A percentile compares a stretch with the other conserved stretches of the same genome.
These are phyloP conservation scores for Sporothrix euskadiensis DNA, from an alignment of 2,329 filamentous ascomycete species.

Conservation along the genomic window DNA sequence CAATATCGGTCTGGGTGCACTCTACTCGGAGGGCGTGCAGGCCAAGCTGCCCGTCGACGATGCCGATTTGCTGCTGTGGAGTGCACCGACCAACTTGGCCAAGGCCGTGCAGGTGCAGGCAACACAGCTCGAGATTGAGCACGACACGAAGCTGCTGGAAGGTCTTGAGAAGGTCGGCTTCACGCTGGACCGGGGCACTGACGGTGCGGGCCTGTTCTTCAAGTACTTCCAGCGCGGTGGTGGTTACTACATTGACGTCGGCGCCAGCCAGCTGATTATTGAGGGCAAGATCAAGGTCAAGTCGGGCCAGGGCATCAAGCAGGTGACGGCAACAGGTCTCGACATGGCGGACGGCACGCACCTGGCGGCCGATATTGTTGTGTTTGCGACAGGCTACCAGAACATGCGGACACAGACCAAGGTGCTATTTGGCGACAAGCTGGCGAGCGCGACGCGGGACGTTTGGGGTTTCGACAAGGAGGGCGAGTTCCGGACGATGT, in stretches of 20 bases:
- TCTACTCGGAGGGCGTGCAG: constrained; percentile 46
- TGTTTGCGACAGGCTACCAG: constrained; percentile 59
- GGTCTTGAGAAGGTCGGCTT: constrained; percentile 59
- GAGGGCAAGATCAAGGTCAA: constrained; percentile 59
- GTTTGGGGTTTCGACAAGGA: constrained; percentile 63
- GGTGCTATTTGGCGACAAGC: constrained; percentile 60
- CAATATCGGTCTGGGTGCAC: constrained; percentile 47
- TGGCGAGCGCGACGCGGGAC: constrained; percentile 58
- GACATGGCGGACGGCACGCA: constrained; percentile 51
- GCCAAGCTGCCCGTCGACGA: constrained; percentile 50
- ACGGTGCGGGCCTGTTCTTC: constrained; percentile 54
- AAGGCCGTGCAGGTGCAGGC: constrained; percentile 52
- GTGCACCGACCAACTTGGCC: constrained; percentile 51
- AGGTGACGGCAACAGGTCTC: constrained; percentile 46
- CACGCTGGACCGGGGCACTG: constrained; percentile 56
- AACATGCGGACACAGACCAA: constrained; percentile 66
- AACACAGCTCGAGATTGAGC: constrained; percentile 42
- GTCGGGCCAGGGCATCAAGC: constrained; percentile 51
- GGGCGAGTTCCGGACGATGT: constrained; percentile 58
- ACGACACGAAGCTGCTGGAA: constrained; percentile 45
- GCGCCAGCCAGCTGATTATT: constrained; percentile 54
- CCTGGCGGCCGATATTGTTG: constrained; percentile 57
- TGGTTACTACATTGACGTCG: constrained; percentile 62
- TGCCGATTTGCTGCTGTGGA: constrained; percentile 55
- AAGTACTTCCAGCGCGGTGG: constrained; percentile 64